Conservation (phyloP, 2,329 filamentous ascomycete species). For the Hypomyces rosellus region DNA sequence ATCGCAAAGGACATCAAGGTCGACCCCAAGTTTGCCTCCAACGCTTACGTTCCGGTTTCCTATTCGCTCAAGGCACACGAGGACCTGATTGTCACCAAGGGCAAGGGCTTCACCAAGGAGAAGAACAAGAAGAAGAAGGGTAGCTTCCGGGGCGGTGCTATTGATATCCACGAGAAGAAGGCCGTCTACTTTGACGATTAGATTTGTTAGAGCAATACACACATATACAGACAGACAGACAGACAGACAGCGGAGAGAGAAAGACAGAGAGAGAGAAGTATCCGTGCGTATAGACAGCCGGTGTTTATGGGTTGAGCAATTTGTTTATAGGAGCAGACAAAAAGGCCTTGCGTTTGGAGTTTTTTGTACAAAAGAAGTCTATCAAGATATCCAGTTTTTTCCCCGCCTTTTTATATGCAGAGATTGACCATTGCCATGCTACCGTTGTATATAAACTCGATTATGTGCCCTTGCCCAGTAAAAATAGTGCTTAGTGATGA, state of each 20-base stretch:
- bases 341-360: neutral
- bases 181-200: constrained; percentile 94
- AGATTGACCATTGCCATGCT: too few species aligned
- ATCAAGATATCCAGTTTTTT: neutral
- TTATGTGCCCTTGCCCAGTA: too few species aligned
- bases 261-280: neutral
- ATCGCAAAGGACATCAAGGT: constrained; percentile 64
- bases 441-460: too few species aligned
- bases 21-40: constrained; percentile 65
- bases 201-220: constrained; percentile 12
- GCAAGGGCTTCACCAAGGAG: constrained; percentile 98
- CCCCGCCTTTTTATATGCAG: too few species aligned
- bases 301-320: constrained; percentile 16
- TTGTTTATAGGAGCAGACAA: neutral
- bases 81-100: constrained; percentile 83
- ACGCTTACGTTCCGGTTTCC: constrained; percentile 74
- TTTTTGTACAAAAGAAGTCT: neutral
- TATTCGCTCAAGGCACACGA: constrained; percentile 86
- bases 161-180: constrained; percentile 76
- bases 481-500: too few species aligned
- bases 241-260: neutral
- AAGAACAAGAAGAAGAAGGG: constrained; percentile 98
- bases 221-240: too few species aligned
- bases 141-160: constrained; percentile 80
- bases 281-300: constrained; percentile 17